Evolutionary conservation across 2,329 filamentous ascomycete genomes (phyloP).

Genomic region (Fusarium guadeloupense): DNA sequence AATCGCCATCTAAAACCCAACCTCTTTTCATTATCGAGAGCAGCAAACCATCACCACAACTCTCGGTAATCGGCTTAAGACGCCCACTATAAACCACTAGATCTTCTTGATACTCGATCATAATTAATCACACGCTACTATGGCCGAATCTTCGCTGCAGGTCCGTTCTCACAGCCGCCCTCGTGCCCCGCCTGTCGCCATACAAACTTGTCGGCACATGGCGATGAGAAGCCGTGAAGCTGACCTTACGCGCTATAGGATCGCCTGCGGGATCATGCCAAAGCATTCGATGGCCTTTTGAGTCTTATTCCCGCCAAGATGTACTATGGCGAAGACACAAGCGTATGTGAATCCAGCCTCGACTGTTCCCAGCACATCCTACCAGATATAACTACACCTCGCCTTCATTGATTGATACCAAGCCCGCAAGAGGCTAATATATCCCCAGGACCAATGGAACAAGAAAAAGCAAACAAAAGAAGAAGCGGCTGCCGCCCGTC

Average conservation of each 20-base stretch:
- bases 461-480: slow-evolving; percentile 96
- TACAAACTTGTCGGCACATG: slow-evolving; percentile 11
- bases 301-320: slow-evolving; percentile 90
- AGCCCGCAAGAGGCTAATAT: slow-evolving; percentile 24
- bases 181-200: slow-evolving; percentile 43
- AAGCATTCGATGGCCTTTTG: slow-evolving; percentile 86
- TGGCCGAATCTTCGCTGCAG: slow-evolving; percentile 59
- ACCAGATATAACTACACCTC: slow-evolving; percentile 6
- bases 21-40: slow-evolving; percentile 22
- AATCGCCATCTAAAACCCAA: slow-evolving; percentile 37
- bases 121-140: slow-evolving; percentile 35
- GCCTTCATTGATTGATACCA: background rate
- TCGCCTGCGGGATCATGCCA: slow-evolving; percentile 66
- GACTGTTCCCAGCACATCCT: slow-evolving; percentile 2
- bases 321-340: slow-evolving; percentile 88
- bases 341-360: slow-evolving; percentile 65
- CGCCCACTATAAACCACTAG: background rate
- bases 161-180: slow-evolving; percentile 49
- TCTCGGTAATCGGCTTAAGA: background rate
- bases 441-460: slow-evolving; percentile 82
- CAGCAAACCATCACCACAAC: slow-evolving; percentile 1
- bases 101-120: background rate
- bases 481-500: slow-evolving; percentile 81
- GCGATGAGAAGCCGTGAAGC: slow-evolving; percentile 28
- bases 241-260: slow-evolving; percentile 53